Conservation (phyloP, 805 yeast species). For the Sugiyamaella chiloensis region DNA sequence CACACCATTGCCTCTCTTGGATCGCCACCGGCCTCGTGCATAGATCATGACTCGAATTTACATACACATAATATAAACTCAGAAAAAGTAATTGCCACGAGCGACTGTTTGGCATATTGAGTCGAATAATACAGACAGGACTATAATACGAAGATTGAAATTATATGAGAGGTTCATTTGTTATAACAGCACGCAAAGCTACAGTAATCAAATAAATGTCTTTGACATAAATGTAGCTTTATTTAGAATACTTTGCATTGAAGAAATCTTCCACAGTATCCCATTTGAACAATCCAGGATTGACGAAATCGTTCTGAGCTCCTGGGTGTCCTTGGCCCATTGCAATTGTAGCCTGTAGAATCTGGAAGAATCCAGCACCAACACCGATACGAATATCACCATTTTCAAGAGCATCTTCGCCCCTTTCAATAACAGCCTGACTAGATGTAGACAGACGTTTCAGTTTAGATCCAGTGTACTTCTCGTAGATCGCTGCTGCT, state of each 20-base stretch:
- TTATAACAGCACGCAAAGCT: too few species aligned
- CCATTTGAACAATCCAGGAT: slow-evolving; percentile 29
- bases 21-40: too few species aligned
- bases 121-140: too few species aligned
- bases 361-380: slow-evolving; percentile 84
- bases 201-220: too few species aligned
- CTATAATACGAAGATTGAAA: too few species aligned
- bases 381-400: slow-evolving; percentile 86
- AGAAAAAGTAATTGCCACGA: too few species aligned
- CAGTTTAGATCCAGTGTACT: slow-evolving; percentile 22
- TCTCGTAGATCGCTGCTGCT: slow-evolving; percentile 22
- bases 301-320: slow-evolving; percentile 27
- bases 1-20: too few species aligned
- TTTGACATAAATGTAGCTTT: too few species aligned
- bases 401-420: slow-evolving; percentile 27
- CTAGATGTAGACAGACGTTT: slow-evolving; percentile 7
- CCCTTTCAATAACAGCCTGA: neutral
- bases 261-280: slow-evolving; percentile 11
- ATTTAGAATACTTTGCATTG: neutral
- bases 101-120: too few species aligned
- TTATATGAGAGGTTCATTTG: too few species aligned
- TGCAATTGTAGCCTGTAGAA: slow-evolving; percentile 5
- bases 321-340: neutral
- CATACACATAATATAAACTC: too few species aligned
- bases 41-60: too few species aligned